Evolutionary conservation across 305 asterid species (phyloP).

Genomic region (Andrographis paniculata): DNA sequence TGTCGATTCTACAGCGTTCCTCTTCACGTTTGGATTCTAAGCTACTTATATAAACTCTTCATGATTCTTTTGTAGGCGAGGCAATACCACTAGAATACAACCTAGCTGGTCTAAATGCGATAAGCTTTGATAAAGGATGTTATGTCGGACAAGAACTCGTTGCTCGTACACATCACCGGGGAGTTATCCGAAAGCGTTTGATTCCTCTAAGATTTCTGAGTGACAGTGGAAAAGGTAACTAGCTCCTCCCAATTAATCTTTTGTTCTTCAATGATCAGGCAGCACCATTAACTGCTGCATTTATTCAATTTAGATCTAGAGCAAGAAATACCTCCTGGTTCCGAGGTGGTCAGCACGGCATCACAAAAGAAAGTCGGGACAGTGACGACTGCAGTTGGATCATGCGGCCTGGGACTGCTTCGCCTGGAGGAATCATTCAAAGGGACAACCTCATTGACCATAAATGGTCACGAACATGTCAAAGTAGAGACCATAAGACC

Average conservation of each 20-base stretch:
- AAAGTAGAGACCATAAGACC: slow-evolving; percentile 54
- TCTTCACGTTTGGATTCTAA: too few relatives aligned
- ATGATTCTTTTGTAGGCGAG: slow-evolving; percentile 42
- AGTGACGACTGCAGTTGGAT: slow-evolving; percentile 68
- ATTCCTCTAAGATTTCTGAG: slow-evolving; percentile 56
- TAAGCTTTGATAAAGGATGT: slow-evolving; percentile 93
- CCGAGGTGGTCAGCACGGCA: slow-evolving; percentile 40
- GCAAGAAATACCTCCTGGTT: slow-evolving; percentile 54
- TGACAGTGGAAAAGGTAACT: slow-evolving; percentile 46
- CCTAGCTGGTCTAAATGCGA: slow-evolving; percentile 68
- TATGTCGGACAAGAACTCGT: slow-evolving; percentile 87
- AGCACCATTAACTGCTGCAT: neutral
- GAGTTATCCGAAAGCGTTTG: slow-evolving; percentile 72
- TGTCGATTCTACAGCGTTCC: too few relatives aligned
- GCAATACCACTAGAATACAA: slow-evolving; percentile 88
- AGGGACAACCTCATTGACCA: slow-evolving; percentile 28
- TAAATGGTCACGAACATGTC: slow-evolving; percentile 51
- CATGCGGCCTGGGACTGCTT: slow-evolving; percentile 59
- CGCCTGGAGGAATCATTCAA: slow-evolving; percentile 61
- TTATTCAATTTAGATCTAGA: slow-evolving; percentile 34
- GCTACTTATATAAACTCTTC: slow-evolving; percentile 2
- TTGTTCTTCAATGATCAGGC: neutral
- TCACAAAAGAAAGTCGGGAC: slow-evolving; percentile 62
- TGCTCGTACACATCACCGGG: slow-evolving; percentile 89
- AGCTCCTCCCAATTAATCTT: neutral